A percentile compares a stretch with the other conserved stretches of the same genome.
phyloP scores from a whole-genome alignment of 768 basidiomycete species.

The Tricholoma sp. region DNA sequence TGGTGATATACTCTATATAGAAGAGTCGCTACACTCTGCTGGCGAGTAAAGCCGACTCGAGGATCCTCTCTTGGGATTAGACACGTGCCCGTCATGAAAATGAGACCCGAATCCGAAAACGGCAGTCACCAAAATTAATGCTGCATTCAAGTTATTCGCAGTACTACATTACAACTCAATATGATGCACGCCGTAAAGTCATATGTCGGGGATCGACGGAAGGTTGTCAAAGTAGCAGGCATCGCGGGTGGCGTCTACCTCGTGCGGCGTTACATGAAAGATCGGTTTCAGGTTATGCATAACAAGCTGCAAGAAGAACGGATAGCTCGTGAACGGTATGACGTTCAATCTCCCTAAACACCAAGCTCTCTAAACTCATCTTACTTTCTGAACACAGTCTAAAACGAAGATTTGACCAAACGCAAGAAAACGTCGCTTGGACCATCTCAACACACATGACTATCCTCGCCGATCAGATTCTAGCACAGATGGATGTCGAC shows the following conservation, averaged over 20 bases:
- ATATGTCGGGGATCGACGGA: constrained; percentile 46
- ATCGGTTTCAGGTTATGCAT: constrained; percentile 62
- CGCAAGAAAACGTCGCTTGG: constrained; percentile 72
- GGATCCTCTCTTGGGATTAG: too few species aligned
- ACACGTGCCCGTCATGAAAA: too few species aligned
- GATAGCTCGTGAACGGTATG: constrained; percentile 66
- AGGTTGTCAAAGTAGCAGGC: constrained; percentile 43
- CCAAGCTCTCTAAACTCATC: not conserved
- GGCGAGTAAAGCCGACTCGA: too few species aligned
- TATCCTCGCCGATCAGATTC: constrained; percentile 57
- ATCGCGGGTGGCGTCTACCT: constrained; percentile 60
- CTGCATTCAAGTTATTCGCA: not conserved
- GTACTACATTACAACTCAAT: not conserved
- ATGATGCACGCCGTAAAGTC: constrained; percentile 43
- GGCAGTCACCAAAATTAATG: too few species aligned
- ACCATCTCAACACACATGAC: constrained; percentile 69
- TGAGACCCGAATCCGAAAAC: too few species aligned
- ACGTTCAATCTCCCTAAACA: constrained; percentile 3
- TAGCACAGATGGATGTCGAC: constrained; percentile 77
- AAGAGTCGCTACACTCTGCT: too few species aligned
- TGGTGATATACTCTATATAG: too few species aligned
- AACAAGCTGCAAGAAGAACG: constrained; percentile 55
- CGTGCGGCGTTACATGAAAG: constrained; percentile 52
- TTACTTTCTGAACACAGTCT: constrained; percentile 39
- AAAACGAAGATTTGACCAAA: constrained; percentile 66